Evolutionary conservation across 2,329 filamentous ascomycete species (phyloP), one percentile per base, ranked within the genome.

Genomic region (Penicillium sp.): DNA sequence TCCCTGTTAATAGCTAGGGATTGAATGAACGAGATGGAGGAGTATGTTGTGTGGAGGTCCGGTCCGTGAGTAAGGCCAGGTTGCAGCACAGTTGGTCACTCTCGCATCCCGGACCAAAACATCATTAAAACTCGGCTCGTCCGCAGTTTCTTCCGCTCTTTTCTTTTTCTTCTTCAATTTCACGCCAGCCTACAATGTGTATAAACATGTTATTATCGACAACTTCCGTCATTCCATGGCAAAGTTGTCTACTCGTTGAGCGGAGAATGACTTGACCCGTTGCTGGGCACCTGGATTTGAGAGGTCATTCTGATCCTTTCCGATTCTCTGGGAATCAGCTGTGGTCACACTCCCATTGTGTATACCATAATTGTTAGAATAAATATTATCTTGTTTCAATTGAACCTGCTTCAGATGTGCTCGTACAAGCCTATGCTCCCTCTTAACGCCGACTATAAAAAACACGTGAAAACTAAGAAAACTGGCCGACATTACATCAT

Each of bases 281-380:
- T 80, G 85, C 86, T 89, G 86, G 86, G 86, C 86, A 84, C 86
- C 86, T 82, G 83, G 78, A 77, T 82, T 86, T 83, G 84, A 86
- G 82, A 78, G 79, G 80, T 84, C 83, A 77, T 86, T 84, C 75
- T 76, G 82, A 83, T 80, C 77, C 79, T 81, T 76, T 66, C 76
- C 81, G 85, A 88, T 78, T 82, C 81, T 77, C 80, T 82, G 81
- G 86, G 86, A 89, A 89, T 89, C 86, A 89, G 86, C 84, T 82
- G 85, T 80, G 86, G 86, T 86, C 80, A 89, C 84, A 76, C 59
- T 57, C 61, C 54, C 59, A 41, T 13, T 42, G 8, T 23, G 13
- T 42, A 50, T 54, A 41, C 33, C 31, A 47, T 27, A 45, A 37
- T 40, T 41, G n/a, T 13, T 37, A 42, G 15, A 55, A 43, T 31